Evolutionary conservation across 371 early-diverging fungal species (phyloP), one percentile per base, ranked within the genome.

Genomic region (Syncephalis plumigaleata): DNA sequence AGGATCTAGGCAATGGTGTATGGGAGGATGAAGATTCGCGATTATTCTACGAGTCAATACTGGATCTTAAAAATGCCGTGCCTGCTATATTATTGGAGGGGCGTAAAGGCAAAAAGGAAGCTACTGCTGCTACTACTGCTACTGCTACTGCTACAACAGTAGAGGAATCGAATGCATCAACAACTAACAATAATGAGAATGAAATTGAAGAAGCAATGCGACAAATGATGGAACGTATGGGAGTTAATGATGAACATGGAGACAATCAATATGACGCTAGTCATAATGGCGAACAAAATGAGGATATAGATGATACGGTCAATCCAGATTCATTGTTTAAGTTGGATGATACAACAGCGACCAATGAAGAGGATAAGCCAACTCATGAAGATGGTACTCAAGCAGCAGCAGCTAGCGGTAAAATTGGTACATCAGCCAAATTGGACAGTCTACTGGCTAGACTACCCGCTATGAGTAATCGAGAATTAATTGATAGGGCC

Each of bases 21-120:
- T 91, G 88, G 81, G 88, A 88, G 56, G 89, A 91, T 60, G 88
- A 89, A 18, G 89, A 88, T 49, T 73, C 80, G 9, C 70, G 77
- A 17, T 65, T 68, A 23, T 91, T 91, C 59, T 91, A 89, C 55
- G 85, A 87, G 49, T 72, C 80, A 44, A 49, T 88, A 3, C 58
- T 83, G 16, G 84, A 89, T 57, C 66, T 91, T 25, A 64, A 70
- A 42, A 65, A 73, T 1, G 58, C 80, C 21, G 86, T 91, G 3
- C 92, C 92, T 9, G 74, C 70, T 37, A 69, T 86, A 0, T 72
- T 91, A 36, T 63, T 91, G 18, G 76, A 72, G 36, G 55, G 64
- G 18, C 55, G 57, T 42, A 59, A 58, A 48, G 62, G 66, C 23
- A 65, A 66, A 1, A 59, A 62, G 48, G 63, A 59, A 15, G 46